Evolutionary conservation across 352 stramenopile species (phyloP), one percentile per base, ranked within the genome.

Genomic region (Phytophthora crassamura): DNA sequence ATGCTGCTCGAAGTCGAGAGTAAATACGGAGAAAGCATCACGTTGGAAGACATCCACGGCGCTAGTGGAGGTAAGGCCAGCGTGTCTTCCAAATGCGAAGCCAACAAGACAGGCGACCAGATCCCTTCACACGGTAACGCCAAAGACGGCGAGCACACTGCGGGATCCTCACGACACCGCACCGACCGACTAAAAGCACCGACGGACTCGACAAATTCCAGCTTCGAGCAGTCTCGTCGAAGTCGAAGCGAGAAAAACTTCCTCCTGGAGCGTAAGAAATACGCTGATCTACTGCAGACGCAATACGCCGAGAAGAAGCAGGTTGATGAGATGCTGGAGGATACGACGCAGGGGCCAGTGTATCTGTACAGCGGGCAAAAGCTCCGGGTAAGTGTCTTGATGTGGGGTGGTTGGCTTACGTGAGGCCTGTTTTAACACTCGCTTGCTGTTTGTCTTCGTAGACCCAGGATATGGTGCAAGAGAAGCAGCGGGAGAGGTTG

Each of bases 1-100:
- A 94, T 95, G 78, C 64, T 97, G 33, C 67, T 94, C 5, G 80
- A 97, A 52, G 72, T 98, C 20, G 91, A 97, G 61, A 92, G 85
- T 68, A 96, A 97, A 63, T 98, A 98, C 57, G 92, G 92, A 50
- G 89, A 97, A 68, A 94, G 86, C 56, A 92, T 98, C 48, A 93
- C 84, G 30, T 61, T 95, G 2, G 80, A 92, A 62, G 92, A 98
- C 67, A 95, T 97, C 45, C 78, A 95, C 51, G 91, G 72, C 4
- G 35, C 15, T 16, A 54, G 39, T 12, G 50, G 35, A 43, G 46
- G 6, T 0, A 68, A 59, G 34, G 47, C 52, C 41, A 59, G 20
- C 36, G 35, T 28, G 10, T 46, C 38, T 2, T 57, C 52, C 1
- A 59, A 59, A 35, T 59, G 25, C 11, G 52, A 74, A 34, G 20